These are phyloP conservation scores for Tinospora cordifolia DNA, from an alignment of 164 flowering plant genomes.

Conservation along the genomic window DNA sequence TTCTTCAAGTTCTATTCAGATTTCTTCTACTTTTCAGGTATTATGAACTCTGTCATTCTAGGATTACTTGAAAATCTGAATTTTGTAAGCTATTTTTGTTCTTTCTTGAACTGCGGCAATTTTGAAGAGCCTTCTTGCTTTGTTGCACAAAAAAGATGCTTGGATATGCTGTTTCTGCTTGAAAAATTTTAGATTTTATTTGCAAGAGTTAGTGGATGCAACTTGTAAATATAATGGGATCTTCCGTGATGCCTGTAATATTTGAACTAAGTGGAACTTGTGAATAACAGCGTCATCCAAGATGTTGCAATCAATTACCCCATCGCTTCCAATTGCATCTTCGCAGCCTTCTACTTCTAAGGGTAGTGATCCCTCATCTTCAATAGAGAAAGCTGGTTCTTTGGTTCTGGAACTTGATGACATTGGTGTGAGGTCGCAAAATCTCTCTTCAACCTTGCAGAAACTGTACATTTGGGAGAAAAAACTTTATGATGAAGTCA, in stretches of 20 bases:
- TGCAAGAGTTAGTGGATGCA: neutral
- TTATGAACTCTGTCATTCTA: neutral
- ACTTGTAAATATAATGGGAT: neutral
- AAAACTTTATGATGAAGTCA: slow-evolving; percentile 87
- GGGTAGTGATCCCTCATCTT: slow-evolving; percentile 34
- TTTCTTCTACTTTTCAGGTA: neutral
- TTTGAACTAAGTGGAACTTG: slow-evolving; percentile 1
- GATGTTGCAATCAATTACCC: slow-evolving; percentile 68
- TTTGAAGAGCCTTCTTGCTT: too few species aligned
- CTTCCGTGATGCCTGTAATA: neutral
- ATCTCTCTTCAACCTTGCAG: slow-evolving; percentile 71
- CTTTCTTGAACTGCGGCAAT: too few species aligned
- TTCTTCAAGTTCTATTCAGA: neutral
- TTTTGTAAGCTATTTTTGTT: neutral
- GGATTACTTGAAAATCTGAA: neutral
- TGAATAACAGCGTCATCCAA: slow-evolving; percentile 54
- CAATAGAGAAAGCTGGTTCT: slow-evolving; percentile 26
- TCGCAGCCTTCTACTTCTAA: slow-evolving; percentile 57
- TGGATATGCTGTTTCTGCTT: neutral
- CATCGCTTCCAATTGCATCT: slow-evolving; percentile 44
- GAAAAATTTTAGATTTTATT: neutral
- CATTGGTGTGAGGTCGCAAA: slow-evolving; percentile 31
- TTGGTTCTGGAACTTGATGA: slow-evolving; percentile 37
- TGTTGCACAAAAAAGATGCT: too few species aligned
- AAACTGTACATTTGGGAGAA: slow-evolving; percentile 92